Conservation (phyloP, 192 early-diverging fungal genomes). For the Irineochytrium annulatum region DNA sequence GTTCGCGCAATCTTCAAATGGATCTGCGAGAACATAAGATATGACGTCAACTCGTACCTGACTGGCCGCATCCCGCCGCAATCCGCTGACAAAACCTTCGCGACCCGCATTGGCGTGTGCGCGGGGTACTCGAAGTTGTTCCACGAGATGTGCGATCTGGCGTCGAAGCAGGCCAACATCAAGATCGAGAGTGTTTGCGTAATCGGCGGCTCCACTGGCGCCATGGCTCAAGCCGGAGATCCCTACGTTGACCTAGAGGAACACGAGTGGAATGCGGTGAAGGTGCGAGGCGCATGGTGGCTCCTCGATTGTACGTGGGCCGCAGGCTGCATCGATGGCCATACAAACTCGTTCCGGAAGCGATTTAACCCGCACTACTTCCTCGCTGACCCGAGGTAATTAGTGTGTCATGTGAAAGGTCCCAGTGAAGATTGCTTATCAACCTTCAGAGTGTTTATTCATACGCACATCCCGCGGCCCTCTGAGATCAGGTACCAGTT, state of each 20-base stretch:
- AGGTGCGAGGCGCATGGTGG: constrained; percentile 42
- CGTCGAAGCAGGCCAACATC: constrained; percentile 11
- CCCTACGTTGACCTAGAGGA: constrained; percentile 28
- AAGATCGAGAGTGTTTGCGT: constrained; percentile 39
- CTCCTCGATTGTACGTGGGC: no score
- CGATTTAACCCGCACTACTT: no score
- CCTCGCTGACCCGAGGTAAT: no score
- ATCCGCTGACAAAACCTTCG: no score
- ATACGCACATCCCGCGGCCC: no score
- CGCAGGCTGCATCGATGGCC: no score
- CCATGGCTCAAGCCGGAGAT: constrained; percentile 36
- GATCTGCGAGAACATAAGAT: constrained; percentile 49
- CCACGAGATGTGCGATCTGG: constrained; percentile 44
- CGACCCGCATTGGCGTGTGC: constrained; percentile 45
- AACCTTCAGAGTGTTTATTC: no score
- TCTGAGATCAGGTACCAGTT: no score
- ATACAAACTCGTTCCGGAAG: no score
- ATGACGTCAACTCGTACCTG: constrained; percentile 48
- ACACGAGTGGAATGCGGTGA: constrained; percentile 57
- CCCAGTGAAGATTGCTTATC: no score
- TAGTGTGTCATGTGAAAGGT: no score
- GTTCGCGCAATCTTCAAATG: constrained; percentile 52
- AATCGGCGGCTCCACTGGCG: constrained; percentile 48
- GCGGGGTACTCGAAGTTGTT: constrained; percentile 55
- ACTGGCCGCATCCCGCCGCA: no score